Percentiles rank a stretch among this genome's conserved stretches.
Evolutionary conservation across 2,329 filamentous ascomycete genomes (phyloP).

Genomic region (Microdochium paspali): DNA sequence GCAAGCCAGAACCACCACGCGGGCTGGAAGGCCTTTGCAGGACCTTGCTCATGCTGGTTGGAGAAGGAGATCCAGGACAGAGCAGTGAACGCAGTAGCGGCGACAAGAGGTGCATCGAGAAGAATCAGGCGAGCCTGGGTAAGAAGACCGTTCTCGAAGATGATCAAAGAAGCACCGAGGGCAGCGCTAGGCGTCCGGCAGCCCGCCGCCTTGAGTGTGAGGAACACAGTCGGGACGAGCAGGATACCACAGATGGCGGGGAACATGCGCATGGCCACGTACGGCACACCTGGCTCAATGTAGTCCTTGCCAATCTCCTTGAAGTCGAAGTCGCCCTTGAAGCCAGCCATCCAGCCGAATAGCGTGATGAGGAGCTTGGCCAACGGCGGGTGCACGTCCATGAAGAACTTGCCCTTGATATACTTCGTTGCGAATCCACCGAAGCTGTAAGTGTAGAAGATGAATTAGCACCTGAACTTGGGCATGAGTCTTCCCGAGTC

Average conservation of each 20-base stretch:
- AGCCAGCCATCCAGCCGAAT: conserved; percentile 89
- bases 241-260: conserved; percentile 84
- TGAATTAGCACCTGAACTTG: not conserved
- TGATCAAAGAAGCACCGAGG: conserved; percentile 76
- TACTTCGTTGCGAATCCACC: conserved; percentile 98
- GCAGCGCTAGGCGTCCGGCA: conserved; percentile 80
- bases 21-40: conserved; percentile 74
- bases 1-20: conserved; percentile 98
- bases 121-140: conserved; percentile 94
- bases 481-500: not conserved
- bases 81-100: conserved; percentile 85
- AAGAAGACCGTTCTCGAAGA: conserved; percentile 93
- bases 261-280: conserved; percentile 93
- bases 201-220: conserved; percentile 84
- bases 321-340: conserved; percentile 94
- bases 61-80: conserved; percentile 88
- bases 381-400: conserved; percentile 98
- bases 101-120: conserved; percentile 88
- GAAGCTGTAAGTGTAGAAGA: conserved; percentile 50
- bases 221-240: conserved; percentile 84
- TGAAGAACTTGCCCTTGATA: conserved; percentile 98
- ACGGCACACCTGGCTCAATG: conserved; percentile 85
- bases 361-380: conserved; percentile 95
- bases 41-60: conserved; percentile 93
- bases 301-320: conserved; percentile 99